Conservation (phyloP, 2,329 filamentous ascomycete genomes). For the Alternaria brassicicola region DNA sequence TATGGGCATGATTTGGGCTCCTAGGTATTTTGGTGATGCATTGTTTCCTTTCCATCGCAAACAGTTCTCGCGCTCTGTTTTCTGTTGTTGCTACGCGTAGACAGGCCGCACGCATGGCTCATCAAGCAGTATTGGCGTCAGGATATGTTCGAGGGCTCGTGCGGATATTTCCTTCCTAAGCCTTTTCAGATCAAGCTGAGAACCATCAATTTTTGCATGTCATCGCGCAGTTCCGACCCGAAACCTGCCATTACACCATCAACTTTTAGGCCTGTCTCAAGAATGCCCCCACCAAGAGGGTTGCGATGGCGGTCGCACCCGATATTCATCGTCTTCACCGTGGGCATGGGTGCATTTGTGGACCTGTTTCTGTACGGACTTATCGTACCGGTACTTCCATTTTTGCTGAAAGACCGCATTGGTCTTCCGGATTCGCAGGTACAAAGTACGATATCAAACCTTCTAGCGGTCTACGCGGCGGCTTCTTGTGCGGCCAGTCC, state of each 20-base stretch:
- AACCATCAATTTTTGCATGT: background rate
- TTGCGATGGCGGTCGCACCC: slow-evolving; percentile 64
- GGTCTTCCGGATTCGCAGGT: slow-evolving; percentile 55
- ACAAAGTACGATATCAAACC: slow-evolving; percentile 59
- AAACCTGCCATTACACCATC: background rate
- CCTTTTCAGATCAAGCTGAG: background rate
- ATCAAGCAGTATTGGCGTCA: slow-evolving; percentile 5
- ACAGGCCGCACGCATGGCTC: background rate
- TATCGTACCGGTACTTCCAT: slow-evolving; percentile 64
- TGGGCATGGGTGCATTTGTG: slow-evolving; percentile 62
- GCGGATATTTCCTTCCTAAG: background rate
- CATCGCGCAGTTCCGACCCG: background rate
- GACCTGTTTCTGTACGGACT: slow-evolving; percentile 67
- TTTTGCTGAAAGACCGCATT: slow-evolving; percentile 61
- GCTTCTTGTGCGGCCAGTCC: slow-evolving; percentile 60
- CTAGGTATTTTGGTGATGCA: background rate
- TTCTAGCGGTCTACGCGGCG: slow-evolving; percentile 62
- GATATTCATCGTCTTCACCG: slow-evolving; percentile 64
- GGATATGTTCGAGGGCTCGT: background rate
- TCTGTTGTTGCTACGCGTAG: background rate
- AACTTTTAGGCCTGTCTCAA: background rate
- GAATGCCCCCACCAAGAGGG: slow-evolving; percentile 32
- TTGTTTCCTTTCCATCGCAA: background rate
- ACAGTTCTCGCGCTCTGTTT: background rate
- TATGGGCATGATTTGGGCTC: background rate